Percentiles rank a stretch among this genome's conserved stretches.
Evolutionary conservation across 2,329 filamentous ascomycete species (phyloP).

Genomic region (Alternaria angustiovoidea): DNA sequence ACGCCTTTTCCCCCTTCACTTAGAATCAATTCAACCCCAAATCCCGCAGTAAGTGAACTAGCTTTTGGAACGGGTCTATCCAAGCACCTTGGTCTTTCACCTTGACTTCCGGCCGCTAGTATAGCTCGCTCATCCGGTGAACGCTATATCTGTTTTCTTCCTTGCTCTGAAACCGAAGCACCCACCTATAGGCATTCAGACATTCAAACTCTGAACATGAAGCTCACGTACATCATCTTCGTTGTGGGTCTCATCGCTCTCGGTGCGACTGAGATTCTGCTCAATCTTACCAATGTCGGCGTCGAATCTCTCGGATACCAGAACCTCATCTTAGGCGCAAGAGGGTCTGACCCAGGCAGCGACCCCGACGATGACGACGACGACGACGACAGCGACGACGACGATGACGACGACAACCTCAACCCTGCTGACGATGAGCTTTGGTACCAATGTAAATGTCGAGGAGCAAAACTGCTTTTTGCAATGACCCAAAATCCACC

Average conservation of each 20-base stretch:
- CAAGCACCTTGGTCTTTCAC: neutral
- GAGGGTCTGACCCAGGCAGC: neutral
- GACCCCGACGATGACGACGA: neutral
- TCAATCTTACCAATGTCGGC: neutral
- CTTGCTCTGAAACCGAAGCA: neutral
- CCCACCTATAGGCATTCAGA: neutral
- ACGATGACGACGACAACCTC: neutral
- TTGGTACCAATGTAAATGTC: neutral
- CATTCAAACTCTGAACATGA: neutral
- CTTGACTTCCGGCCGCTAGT: neutral
- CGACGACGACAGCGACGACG: neutral
- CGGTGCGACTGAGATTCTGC: neutral
- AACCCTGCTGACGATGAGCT: neutral
- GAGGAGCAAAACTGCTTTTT: neutral
- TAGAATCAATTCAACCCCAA: neutral
- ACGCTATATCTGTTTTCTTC: neutral
- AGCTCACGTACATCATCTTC: neutral
- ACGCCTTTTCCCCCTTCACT: neutral
- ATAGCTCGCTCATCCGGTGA: neutral
- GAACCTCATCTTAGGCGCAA: neutral
- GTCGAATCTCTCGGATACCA: neutral
- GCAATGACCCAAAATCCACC: neutral
- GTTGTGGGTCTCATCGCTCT: neutral
- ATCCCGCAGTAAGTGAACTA: neutral
- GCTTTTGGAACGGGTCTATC: neutral